Evolutionary conservation across 306 rosid genomes (phyloP).

Genomic region (Mucuna pruriens): DNA sequence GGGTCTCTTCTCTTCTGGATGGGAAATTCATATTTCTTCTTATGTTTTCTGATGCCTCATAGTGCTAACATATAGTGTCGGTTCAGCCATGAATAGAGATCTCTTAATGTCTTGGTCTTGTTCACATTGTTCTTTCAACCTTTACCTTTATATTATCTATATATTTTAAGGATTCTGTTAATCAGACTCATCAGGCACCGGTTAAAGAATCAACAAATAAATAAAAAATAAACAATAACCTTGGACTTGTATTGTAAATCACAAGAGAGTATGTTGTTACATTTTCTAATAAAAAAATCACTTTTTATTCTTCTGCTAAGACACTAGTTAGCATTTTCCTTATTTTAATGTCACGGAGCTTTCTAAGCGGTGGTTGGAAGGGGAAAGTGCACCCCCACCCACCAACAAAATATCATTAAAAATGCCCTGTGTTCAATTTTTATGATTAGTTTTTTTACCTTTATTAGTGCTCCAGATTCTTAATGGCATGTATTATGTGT

Average conservation of each 20-base stretch:
- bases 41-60: background rate
- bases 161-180: no score
- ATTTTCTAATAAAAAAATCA: no score
- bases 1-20: background rate
- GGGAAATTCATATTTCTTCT: background rate
- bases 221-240: no score
- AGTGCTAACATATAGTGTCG: background rate
- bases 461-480: background rate
- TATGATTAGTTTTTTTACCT: background rate
- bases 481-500: background rate
- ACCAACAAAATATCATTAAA: background rate
- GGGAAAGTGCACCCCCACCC: background rate
- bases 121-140: background rate
- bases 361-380: background rate
- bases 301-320: no score
- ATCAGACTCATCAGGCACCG: no score
- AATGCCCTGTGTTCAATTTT: background rate
- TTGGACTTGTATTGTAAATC: no score
- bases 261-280: no score
- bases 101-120: background rate
- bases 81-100: slow-evolving; percentile 19
- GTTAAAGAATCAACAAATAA: no score
- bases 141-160: background rate
- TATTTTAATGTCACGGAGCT: background rate
- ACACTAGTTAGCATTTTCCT: no score